Evolutionary conservation across 495 filamentous ascomycete genomes (phyloP).

Genomic region (Beverwykella pulmonaria): DNA sequence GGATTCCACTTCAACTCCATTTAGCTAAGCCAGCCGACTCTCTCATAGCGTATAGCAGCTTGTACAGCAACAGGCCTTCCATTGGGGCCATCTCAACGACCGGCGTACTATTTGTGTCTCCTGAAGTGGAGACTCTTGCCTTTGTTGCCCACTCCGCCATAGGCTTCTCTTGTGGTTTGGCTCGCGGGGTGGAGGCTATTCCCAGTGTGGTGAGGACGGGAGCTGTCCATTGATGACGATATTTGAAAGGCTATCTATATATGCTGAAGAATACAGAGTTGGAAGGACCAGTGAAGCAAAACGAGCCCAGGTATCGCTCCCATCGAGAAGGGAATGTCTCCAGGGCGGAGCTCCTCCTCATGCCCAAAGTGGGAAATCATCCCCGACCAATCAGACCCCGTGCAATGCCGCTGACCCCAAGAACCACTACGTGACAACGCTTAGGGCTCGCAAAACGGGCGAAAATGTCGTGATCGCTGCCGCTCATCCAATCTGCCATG

Average conservation of each 20-base stretch:
- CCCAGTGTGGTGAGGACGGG: too few relatives aligned
- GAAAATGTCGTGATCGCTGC: slow-evolving; percentile 17
- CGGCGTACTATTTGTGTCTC: slow-evolving; percentile 51
- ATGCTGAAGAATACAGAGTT: too few relatives aligned
- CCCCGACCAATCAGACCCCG: slow-evolving; percentile 8
- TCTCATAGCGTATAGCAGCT: slow-evolving; percentile 46
- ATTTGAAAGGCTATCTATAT: too few relatives aligned
- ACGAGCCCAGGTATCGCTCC: too few relatives aligned
- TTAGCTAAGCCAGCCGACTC: background rate
- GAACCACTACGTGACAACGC: background rate
- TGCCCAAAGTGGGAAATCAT: too few relatives aligned
- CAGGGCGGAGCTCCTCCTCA: too few relatives aligned
- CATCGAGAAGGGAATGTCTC: too few relatives aligned
- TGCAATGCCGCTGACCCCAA: slow-evolving; percentile 12
- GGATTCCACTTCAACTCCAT: background rate
- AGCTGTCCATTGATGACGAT: too few relatives aligned
- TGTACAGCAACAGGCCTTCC: slow-evolving; percentile 54
- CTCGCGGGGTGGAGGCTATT: background rate
- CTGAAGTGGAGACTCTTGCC: slow-evolving; percentile 51
- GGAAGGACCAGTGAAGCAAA: background rate
- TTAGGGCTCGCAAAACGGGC: slow-evolving; percentile 7
- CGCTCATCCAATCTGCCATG: background rate
- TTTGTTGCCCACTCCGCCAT: slow-evolving; percentile 39
- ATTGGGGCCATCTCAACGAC: slow-evolving; percentile 50
- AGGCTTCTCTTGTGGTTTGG: background rate